A percentile compares a stretch with the other conserved stretches of the same genome.
These are phyloP conservation scores for Cenococcum geophilum DNA, from an alignment of 495 filamentous ascomycete genomes.

Conservation along the genomic window DNA sequence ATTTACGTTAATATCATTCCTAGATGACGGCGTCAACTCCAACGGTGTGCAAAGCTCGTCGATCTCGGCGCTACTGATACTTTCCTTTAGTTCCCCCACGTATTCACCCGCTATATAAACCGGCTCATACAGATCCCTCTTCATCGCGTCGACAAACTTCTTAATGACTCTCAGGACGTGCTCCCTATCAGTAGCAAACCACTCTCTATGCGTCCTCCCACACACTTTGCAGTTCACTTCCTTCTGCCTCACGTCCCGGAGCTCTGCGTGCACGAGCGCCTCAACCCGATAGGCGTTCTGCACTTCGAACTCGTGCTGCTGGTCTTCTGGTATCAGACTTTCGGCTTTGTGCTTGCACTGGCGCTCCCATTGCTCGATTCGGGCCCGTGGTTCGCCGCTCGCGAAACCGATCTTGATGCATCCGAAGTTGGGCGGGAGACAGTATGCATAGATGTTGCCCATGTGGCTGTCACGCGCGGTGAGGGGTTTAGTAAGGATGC, in stretches of 20 bases:
- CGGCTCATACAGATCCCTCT: neutral
- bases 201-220: neutral
- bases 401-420: neutral
- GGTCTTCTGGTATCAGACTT: neutral
- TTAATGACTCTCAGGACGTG: neutral
- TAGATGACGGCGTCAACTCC: neutral
- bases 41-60: neutral
- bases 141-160: neutral
- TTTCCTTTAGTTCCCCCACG: neutral
- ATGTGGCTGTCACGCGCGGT: neutral
- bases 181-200: neutral
- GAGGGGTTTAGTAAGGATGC: neutral
- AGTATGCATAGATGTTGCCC: neutral
- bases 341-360: neutral
- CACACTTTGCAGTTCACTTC: neutral
- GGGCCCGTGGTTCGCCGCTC: neutral
- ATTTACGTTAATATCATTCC: neutral
- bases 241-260: neutral
- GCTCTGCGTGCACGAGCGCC: neutral
- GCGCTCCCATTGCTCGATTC: neutral
- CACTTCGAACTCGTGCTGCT: neutral
- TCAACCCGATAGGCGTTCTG: neutral
- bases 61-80: neutral
- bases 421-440: constrained; percentile 7
- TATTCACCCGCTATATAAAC: neutral